Conservation (phyloP, 2,329 filamentous ascomycete species). For the Penicillium sp. region DNA sequence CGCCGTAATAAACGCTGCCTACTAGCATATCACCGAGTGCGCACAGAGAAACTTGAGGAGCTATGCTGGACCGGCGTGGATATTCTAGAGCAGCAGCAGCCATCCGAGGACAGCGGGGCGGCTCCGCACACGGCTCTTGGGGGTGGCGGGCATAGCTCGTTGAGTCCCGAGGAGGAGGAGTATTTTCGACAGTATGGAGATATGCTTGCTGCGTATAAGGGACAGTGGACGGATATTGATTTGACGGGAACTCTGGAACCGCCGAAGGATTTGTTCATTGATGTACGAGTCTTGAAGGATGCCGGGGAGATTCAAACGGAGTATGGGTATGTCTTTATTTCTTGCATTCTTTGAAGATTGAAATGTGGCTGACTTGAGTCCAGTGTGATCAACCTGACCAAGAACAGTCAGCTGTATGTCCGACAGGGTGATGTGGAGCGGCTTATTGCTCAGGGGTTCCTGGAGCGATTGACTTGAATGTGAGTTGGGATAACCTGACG, state of each 20-base stretch:
- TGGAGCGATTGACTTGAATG: constrained; percentile 79
- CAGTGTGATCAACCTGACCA: constrained; percentile 91
- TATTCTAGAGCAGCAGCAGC: constrained; percentile 67
- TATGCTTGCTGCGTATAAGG: constrained; percentile 91
- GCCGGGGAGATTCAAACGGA: constrained; percentile 98
- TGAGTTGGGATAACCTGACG: constrained; percentile 7
- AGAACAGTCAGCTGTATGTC: constrained; percentile 98
- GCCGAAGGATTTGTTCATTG: constrained; percentile 93
- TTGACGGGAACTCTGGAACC: constrained; percentile 91
- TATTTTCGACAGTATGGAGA: constrained; percentile 92
- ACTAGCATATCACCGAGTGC: constrained; percentile 86
- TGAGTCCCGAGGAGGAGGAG: constrained; percentile 95
- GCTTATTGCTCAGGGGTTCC: constrained; percentile 88
- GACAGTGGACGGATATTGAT: constrained; percentile 97
- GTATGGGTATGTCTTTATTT: constrained; percentile 71
- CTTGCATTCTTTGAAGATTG: background rate
- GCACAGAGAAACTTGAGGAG: constrained; percentile 87
- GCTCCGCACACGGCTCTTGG: constrained; percentile 19
- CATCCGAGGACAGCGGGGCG: constrained; percentile 43
- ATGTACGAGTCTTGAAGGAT: constrained; percentile 92
- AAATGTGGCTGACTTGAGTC: background rate
- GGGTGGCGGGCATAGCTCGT: constrained; percentile 60
- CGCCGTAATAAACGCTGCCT: constrained; percentile 93
- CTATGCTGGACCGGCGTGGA: constrained; percentile 90
- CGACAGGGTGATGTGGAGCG: constrained; percentile 93